Percentiles rank a stretch among this genome's conserved stretches.
These are phyloP conservation scores for Periconia sp. DNA, from an alignment of 2,329 filamentous ascomycete species.

Conservation along the genomic window DNA sequence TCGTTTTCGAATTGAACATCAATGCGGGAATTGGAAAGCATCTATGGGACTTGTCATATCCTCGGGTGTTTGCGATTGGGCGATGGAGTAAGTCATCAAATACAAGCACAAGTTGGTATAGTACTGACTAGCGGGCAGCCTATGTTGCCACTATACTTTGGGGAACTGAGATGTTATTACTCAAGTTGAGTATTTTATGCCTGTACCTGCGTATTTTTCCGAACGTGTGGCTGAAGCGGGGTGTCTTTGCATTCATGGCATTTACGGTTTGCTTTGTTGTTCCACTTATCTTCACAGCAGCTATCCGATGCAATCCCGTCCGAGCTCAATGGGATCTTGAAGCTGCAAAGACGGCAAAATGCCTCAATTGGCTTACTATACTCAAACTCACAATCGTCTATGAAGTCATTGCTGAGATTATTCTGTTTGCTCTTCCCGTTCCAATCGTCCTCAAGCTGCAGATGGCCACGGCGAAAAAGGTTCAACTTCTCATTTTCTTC, in stretches of 20 bases:
- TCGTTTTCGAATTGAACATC: not conserved
- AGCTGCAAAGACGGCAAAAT: constrained; percentile 1
- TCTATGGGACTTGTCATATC: not conserved
- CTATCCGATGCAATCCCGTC: constrained; percentile 1
- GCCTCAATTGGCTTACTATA: not conserved
- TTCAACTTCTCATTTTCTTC: constrained; percentile 1
- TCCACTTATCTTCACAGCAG: not conserved
- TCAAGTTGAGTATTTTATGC: not conserved
- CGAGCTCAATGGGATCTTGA: constrained; percentile 2
- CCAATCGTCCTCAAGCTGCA: not conserved
- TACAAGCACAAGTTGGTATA: not conserved
- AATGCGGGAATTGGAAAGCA: not conserved
- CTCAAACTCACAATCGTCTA: not conserved
- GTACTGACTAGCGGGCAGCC: not conserved
- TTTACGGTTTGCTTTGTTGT: not conserved
- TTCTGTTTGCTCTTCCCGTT: constrained; percentile 1
- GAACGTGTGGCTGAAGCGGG: not conserved
- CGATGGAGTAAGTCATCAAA: constrained; percentile 1
- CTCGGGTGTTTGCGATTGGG: not conserved
- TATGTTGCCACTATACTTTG: constrained; percentile 1
- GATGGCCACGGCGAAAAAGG: constrained; percentile 1
- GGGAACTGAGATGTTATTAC: not conserved
- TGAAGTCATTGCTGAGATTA: not conserved
- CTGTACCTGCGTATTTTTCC: constrained; percentile 1
- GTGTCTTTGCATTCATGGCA: not conserved